A percentile compares a stretch with the other conserved stretches of the same genome.
These are phyloP conservation scores for Ophiostoma australiae DNA, from an alignment of 2,329 filamentous ascomycete genomes.

Conservation along the genomic window DNA sequence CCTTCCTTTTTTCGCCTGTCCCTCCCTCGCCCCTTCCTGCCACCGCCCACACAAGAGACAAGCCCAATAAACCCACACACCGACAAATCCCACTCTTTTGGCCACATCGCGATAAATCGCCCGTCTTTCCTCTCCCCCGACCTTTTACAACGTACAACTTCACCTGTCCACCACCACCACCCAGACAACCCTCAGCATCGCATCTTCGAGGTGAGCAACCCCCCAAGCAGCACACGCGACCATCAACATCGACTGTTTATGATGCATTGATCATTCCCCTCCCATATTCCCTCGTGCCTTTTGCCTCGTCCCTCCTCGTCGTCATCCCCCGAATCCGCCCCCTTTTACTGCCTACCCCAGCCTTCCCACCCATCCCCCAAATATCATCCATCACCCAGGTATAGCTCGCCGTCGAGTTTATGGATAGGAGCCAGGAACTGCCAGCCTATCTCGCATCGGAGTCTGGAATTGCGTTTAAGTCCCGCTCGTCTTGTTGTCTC, in stretches of 20 bases:
- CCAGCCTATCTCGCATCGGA: neutral
- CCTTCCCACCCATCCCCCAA: conserved; percentile 5
- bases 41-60: conserved; percentile 3
- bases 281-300: neutral
- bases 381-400: conserved; percentile 1
- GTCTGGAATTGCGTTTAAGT: neutral
- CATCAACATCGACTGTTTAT: neutral
- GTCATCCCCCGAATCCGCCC: conserved; percentile 11
- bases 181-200: conserved; percentile 12
- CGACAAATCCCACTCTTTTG: conserved; percentile 30
- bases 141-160: conserved; percentile 18
- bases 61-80: conserved; percentile 24
- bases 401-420: neutral
- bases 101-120: conserved; percentile 30
- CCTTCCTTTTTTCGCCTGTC: conserved; percentile 18
- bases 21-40: conserved; percentile 20
- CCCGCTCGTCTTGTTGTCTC: neutral
- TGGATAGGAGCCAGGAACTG: neutral
- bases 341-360: conserved; percentile 14
- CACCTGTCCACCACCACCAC: conserved; percentile 16
- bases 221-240: neutral
- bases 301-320: neutral
- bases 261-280: neutral
- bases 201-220: conserved; percentile 17
- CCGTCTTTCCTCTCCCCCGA: conserved; percentile 21